Evolutionary conservation across 805 yeast species (phyloP), one percentile per base, ranked within the genome.

Genomic region (Wickerhamomyces mucosus): DNA sequence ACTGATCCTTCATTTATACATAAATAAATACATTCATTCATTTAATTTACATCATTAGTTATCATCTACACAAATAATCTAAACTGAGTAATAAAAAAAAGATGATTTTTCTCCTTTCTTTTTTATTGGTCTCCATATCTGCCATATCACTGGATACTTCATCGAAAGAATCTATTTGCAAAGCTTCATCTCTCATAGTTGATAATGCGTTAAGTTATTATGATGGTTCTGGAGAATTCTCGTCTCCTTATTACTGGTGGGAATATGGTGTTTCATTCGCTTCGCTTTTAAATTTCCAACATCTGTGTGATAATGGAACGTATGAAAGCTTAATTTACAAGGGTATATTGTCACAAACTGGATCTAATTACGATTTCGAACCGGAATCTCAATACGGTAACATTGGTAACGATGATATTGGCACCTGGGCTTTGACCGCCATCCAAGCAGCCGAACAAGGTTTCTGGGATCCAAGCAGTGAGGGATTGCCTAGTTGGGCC

Each of bases 261-360:
- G 77, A 80, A 55, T 85, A 88, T 24, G 95, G 94, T 46, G 89
- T 83, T 43, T 86, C 86, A 0, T 78, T 63, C 55, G 71, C 70
- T 11, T 59, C 66, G 3, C 53, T 82, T 60, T 51, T 89, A 23
- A 95, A 85, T 54, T 81, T 76, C 50, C 69, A 82, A 63, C 74
- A 59, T 44, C 69, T 73, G 45, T 79, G 89, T 55, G 63, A 74
- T 29, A 78, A 88, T 56, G 68, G 67, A 39, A 70, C 86, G 1
- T 80, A 67, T 46, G 74, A 70, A 33, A 60, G 63, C 3, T 34
- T 70, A 13, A 61, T 85, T 36, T 69, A 69, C 46, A 60, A 65
- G 10, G 85, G 92, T 12, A 29, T 63, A 15, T 21, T 59, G 5
- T 48, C 56, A 10, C 69, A 64, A 33, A 42, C 57, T 2, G 71